Evolutionary conservation across 257 asterid genomes (phyloP).

Genomic region (Solanum gracilifrons): DNA sequence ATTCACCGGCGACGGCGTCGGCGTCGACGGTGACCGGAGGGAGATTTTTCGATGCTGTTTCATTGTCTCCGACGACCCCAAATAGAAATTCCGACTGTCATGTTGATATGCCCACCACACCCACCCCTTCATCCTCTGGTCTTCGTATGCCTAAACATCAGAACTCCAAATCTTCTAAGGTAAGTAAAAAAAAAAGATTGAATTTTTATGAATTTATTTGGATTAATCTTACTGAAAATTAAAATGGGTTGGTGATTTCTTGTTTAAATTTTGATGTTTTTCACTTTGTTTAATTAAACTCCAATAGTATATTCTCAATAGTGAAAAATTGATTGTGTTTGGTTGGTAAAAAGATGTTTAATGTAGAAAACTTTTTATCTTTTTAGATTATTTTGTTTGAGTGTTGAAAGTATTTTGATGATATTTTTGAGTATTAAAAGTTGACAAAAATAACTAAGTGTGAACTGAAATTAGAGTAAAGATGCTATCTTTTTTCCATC

Average conservation of each 20-base stretch:
- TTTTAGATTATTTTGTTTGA: not conserved
- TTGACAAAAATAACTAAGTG: not conserved
- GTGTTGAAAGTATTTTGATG: not conserved
- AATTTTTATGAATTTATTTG: not conserved
- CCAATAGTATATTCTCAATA: not conserved
- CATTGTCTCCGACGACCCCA: conserved; percentile 21
- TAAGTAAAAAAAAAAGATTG: not conserved
- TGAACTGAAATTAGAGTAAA: not conserved
- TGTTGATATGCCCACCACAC: conserved; percentile 46
- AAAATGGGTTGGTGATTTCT: not conserved
- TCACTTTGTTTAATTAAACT: not conserved
- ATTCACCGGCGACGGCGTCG: not conserved
- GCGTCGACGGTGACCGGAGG: not conserved
- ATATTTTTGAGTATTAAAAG: not conserved
- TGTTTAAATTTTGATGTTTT: not conserved
- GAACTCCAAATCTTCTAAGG: not conserved
- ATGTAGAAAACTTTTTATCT: not conserved
- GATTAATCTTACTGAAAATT: not conserved
- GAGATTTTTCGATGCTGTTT: conserved; percentile 27
- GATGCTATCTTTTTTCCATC: not conserved
- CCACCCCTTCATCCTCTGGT: conserved; percentile 73
- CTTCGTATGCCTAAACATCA: conserved; percentile 35
- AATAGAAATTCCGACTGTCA: conserved; percentile 19
- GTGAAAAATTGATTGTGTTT: not conserved
- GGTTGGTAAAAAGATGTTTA: not conserved